Percentiles rank a stretch among this genome's conserved stretches.
phyloP scores from a whole-genome alignment of 2,329 filamentous ascomycete genomes.

The Colletotrichum sp. region DNA sequence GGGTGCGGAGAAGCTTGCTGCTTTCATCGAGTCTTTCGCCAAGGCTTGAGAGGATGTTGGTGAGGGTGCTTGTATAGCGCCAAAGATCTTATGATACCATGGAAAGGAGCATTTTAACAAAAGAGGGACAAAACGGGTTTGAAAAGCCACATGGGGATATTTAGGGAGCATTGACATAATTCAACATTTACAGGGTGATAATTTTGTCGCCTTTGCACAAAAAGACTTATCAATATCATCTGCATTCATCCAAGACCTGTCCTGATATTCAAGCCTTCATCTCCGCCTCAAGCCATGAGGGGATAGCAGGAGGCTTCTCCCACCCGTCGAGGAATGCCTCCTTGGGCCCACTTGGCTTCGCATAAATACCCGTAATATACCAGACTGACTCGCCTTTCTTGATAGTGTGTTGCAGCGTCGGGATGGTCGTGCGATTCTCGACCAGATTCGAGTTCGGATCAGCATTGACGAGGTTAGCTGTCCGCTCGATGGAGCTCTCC shows the following conservation, averaged over 20 bases:
- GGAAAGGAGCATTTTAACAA: background rate
- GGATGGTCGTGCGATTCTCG: conserved; percentile 74
- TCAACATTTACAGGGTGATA: background rate
- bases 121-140: background rate
- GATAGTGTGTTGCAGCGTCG: conserved; percentile 69
- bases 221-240: background rate
- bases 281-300: conserved; percentile 63
- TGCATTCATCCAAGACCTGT: background rate
- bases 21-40: conserved; percentile 65
- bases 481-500: conserved; percentile 53
- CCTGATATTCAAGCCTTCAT: conserved; percentile 36
- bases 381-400: conserved; percentile 62
- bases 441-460: conserved; percentile 82
- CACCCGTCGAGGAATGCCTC: conserved; percentile 65
- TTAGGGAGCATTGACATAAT: conserved; percentile 1
- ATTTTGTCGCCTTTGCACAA: background rate
- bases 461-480: conserved; percentile 72
- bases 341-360: conserved; percentile 63
- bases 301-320: conserved; percentile 62
- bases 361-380: conserved; percentile 77
- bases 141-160: background rate
- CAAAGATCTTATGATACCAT: conserved; percentile 9
- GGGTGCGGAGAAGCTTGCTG: conserved; percentile 70
- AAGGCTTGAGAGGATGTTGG: conserved; percentile 28
- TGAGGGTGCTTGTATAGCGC: background rate